Evolutionary conservation across 805 yeast genomes (phyloP), one percentile per base, ranked within the genome.

Genomic region (Monosporozyma siamensis): DNA sequence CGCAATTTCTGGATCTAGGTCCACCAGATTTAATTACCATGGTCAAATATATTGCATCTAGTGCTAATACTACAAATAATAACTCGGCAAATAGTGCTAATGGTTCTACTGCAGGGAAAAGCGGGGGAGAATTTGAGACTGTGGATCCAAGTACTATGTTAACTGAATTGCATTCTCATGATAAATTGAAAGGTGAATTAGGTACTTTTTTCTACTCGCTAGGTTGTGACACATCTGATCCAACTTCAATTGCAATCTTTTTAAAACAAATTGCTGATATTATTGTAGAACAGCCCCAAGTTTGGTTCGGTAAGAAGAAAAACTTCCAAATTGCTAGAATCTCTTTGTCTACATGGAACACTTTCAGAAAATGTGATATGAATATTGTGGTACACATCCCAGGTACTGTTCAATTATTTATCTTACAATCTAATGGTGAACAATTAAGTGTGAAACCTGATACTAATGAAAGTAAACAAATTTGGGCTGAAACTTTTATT

Each of bases 251-350:
- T 42, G 89, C 90, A 9, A 88, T 88, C 1, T 78, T 78, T 44
- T 64, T 83, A 44, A 83, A 82, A 56, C 72, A 77, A 6, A 59
- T 84, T 48, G 80, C 87, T 26, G 82, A 75, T 42, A 67, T 79
- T 29, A 77, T 84, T 24, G 61, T 72, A 21, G 77, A 74, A 45
- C 65, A 74, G 25, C 77, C 78, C 5, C 95, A 84, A 58, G 66
- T 74, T 36, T 84, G 95, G 95, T 84, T 82, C 65, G 88, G 89
- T 11, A 85, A 79, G 55, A 72, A 70, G 48, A 82, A 75, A 53
- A 71, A 71, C 46, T 83, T 78, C 73, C 78, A 76, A 51, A 85
- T 84, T 9, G 75, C 78, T n/a, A 76, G 80, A 54, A 77, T 84
- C 37, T 75, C 82, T 0, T 80, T 79, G 54, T 79, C 85, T 38